A percentile compares a stretch with the other conserved stretches of the same genome.
Evolutionary conservation across 805 yeast species (phyloP).

Genomic region (Jamesozyma piceae): DNA sequence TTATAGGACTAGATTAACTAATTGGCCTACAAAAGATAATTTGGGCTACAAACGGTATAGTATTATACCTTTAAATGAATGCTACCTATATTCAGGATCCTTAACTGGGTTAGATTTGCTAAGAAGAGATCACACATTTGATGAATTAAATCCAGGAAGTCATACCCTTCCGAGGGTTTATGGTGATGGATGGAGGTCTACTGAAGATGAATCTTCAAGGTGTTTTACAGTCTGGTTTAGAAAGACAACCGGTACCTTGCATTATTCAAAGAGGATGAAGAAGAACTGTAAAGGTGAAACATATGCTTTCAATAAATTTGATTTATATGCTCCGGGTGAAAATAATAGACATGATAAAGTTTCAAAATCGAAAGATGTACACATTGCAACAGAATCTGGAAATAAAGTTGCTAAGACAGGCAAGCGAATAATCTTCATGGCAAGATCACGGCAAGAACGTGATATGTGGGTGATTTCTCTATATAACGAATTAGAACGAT

Average conservation of each 20-base stretch:
- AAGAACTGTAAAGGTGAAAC: too few relatives aligned
- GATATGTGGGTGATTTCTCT: slow-evolving; percentile 64
- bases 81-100: slow-evolving; percentile 71
- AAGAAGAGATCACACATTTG: slow-evolving; percentile 36
- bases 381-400: slow-evolving; percentile 6
- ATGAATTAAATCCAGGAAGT: slow-evolving; percentile 43
- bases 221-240: slow-evolving; percentile 85
- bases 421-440: slow-evolving; percentile 60
- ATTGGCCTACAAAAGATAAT: slow-evolving; percentile 39
- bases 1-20: slow-evolving; percentile 38
- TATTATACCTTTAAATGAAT: slow-evolving; percentile 52
- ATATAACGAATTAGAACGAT: slow-evolving; percentile 31
- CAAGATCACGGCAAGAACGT: slow-evolving; percentile 71
- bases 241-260: slow-evolving; percentile 32
- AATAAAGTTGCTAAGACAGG: slow-evolving; percentile 59
- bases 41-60: slow-evolving; percentile 44
- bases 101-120: slow-evolving; percentile 50
- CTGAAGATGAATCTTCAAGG: slow-evolving; percentile 65
- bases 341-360: slow-evolving; percentile 19
- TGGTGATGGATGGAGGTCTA: slow-evolving; percentile 74
- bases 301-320: too few relatives aligned
- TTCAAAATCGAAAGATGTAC: slow-evolving; percentile 1
- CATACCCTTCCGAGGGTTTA: slow-evolving; percentile 62
- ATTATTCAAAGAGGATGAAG: neutral
- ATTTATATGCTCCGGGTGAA: too few relatives aligned